Evolutionary conservation across 2,329 filamentous ascomycete species (phyloP), one percentile per base, ranked within the genome.

Genomic region (Cladosporium halotolerans): DNA sequence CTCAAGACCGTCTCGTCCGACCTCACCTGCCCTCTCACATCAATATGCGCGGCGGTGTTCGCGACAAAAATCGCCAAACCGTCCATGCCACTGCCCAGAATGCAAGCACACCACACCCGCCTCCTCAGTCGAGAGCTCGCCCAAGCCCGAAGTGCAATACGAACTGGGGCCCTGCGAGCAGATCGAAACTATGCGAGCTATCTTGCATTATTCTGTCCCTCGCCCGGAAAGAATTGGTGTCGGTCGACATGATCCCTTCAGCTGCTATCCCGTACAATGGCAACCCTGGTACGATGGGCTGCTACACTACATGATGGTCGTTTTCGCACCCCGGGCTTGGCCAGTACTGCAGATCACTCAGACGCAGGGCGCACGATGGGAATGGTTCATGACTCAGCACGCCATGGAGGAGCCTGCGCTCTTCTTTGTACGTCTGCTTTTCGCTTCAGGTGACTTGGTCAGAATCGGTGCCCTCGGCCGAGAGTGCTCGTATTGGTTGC

Each of bases 301-400:
- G 3, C 47, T 68, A 19, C 63, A 67, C 52, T 65, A 68, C 53
- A 67, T 68, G 66, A 59, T 67, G 46, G 65, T 61, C 3, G 61
- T 67, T 4, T 68, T 66, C 45, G 66, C 65, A 7, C 66, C 66
- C 2, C 56, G 66, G 46, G 66, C 63, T 50, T 68, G 66, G 66
- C 63, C 65, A 1, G 58, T 64, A 3, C 57, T 68, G 18, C 58
- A 61, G n/a, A 66, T 68, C 48, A 60, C 63, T 9, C 52, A 55
- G 2, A 55, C 59, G 18, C 59, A 67, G 57, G 65, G 65, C 4
- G 52, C 60, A 3, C 56, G 55, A 10, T 67, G 65, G 65, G 65
- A 67, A 54, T 60, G 61, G 57, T 67, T 63, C 57, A 66, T 67
- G 64, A 66, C 62, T 1, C 64, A 65, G 49, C 62, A 63, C 16